These are phyloP conservation scores for Trichoderma parareesei DNA, from an alignment of 495 filamentous ascomycete genomes.

Conservation along the genomic window DNA sequence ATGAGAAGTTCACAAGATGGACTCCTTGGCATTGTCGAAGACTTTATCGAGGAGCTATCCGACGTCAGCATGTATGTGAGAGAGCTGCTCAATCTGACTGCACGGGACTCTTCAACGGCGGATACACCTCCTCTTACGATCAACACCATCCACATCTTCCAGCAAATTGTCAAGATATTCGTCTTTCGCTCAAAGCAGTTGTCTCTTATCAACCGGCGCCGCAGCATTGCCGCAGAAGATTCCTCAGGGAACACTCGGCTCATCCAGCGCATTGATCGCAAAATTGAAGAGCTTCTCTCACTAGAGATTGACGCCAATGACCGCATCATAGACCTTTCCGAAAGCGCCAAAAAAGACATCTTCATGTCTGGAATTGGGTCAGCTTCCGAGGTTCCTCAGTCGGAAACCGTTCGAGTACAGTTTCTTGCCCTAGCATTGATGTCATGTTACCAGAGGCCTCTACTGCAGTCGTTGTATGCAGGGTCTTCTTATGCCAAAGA, in stretches of 20 bases:
- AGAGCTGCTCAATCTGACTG: slow-evolving; percentile 4
- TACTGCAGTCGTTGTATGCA: too few species aligned
- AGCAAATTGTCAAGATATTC: slow-evolving; percentile 6
- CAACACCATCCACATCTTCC: background rate
- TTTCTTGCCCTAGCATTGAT: slow-evolving; percentile 12
- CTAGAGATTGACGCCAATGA: background rate
- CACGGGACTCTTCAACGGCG: background rate
- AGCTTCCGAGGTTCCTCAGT: background rate
- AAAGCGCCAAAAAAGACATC: slow-evolving; percentile 13
- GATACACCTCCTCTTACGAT: background rate
- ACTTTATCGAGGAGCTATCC: background rate
- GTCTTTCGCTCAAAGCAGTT: slow-evolving; percentile 3
- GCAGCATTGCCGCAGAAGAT: background rate
- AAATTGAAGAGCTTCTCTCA: background rate
- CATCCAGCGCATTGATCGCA: background rate
- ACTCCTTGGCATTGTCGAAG: background rate
- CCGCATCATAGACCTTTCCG: background rate
- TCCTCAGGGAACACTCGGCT: background rate
- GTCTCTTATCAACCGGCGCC: slow-evolving; percentile 7
- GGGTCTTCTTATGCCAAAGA: background rate
- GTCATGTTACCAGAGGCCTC: background rate
- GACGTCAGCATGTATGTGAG: background rate
- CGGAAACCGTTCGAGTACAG: slow-evolving; percentile 10
- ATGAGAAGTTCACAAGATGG: background rate
- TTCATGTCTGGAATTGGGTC: slow-evolving; percentile 1